Base-by-base conservation (phyloP, 2,329 filamentous ascomycete genomes). In the Fusarium neocosmosporiellum region DNA sequence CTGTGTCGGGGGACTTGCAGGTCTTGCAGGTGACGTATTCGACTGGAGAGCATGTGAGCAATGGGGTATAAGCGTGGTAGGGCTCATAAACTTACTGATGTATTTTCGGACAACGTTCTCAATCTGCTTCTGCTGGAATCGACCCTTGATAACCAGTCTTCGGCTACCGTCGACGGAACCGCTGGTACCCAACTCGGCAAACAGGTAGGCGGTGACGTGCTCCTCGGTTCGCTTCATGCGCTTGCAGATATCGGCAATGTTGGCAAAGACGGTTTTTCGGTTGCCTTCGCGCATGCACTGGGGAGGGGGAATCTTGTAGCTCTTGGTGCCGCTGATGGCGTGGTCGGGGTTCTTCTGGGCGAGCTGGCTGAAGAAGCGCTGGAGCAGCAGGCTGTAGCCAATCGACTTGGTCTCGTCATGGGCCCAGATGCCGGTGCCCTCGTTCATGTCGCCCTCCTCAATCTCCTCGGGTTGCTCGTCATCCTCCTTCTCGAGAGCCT, bases 1-100 rank as follows among this genome's bases (percentile, higher is more conserved):
- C 95, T 63, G 96, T 98, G 81, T 98, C 94, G 80, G 95, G 94
- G 31, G 93, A 95, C 81, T 95, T 91, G 88, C 96, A 99, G 43
- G 96, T 99, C 87, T 98, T 98, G 92, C 96, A 99, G 60, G 96
- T 98, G 72, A 99, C 96, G 82, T 98, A 98, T 87, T 98, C 96
- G 84, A 97, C 91, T 92, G 72, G 54, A 31, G 24, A 36, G 11
- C 2, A 59, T 63, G 79, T 85, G 77, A 84, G 80, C 61, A 72
- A 39, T 13, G 5, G 29, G 9, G 60, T 43, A 27, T 53, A 39
- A 9, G 31, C 63, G 16, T 36, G 10, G 61, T 9, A 31, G 29
- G 24, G 33, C 22, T 24, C 16, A 16, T 36, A 59, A 64, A 88
- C 91, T 83, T 87, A 94, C 93, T 93, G 82, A 98, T 98, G 84